Percentiles rank a stretch among this genome's conserved stretches.
Evolutionary conservation across 2,329 filamentous ascomycete species (phyloP).

Genomic region (Talaromyces sp.): DNA sequence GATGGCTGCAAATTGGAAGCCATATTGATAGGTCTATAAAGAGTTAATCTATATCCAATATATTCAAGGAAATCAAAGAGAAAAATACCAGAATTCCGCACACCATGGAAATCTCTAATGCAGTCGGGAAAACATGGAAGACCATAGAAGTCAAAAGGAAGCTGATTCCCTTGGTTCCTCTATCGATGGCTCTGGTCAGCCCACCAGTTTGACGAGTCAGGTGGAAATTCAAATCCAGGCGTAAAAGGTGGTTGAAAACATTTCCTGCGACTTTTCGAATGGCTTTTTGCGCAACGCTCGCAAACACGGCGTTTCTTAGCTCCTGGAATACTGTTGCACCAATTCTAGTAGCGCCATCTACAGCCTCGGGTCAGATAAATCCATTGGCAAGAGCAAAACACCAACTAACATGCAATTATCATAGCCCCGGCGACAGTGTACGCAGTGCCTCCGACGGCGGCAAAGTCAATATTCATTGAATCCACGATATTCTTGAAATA

Average conservation of each 20-base stretch:
- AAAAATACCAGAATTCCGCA: constrained; percentile 73
- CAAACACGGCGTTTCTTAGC: constrained; percentile 91
- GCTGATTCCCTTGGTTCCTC: constrained; percentile 97
- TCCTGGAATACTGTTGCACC: constrained; percentile 89
- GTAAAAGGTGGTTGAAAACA: constrained; percentile 86
- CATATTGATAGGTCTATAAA: constrained; percentile 80
- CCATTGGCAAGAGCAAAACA: not conserved
- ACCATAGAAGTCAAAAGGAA: constrained; percentile 97
- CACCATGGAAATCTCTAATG: constrained; percentile 89
- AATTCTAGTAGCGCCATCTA: constrained; percentile 79
- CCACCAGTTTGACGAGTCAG: constrained; percentile 92
- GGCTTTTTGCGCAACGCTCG: constrained; percentile 93
- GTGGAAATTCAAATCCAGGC: constrained; percentile 89
- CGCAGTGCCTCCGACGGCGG: constrained; percentile 79
- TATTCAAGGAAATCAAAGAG: not conserved
- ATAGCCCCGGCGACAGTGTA: constrained; percentile 85
- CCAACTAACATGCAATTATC: constrained; percentile 71
- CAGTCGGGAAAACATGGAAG: constrained; percentile 91
- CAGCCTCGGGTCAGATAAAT: constrained; percentile 13
- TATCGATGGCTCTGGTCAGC: constrained; percentile 86
- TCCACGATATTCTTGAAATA: constrained; percentile 99
- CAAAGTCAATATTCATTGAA: constrained; percentile 93
- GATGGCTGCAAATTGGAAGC: constrained; percentile 83
- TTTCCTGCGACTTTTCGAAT: constrained; percentile 87
- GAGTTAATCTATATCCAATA: not conserved